These are phyloP conservation scores for Nidularia sp. DNA, from an alignment of 768 basidiomycete species.

Conservation along the genomic window DNA sequence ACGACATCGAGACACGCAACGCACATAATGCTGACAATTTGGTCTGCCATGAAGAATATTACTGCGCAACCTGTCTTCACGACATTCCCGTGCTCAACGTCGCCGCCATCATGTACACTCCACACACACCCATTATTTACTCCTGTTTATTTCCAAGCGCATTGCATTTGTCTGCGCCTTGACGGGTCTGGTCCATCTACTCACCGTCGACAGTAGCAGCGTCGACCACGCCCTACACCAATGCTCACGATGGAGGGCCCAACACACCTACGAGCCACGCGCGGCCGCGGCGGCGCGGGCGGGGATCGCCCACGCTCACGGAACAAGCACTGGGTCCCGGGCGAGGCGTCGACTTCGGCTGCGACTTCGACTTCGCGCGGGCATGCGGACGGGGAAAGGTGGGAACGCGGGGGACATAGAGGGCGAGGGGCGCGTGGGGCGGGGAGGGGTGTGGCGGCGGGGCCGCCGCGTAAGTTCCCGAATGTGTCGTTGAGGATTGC, in stretches of 20 bases:
- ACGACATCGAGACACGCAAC: slow-evolving; percentile 28
- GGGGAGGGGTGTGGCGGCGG: slow-evolving; percentile 31
- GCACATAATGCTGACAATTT: slow-evolving; percentile 21
- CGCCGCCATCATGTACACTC: too few species aligned
- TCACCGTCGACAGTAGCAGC: slow-evolving; percentile 2
- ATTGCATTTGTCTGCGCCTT: too few species aligned
- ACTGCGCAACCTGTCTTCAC: too few species aligned
- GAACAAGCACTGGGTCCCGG: slow-evolving; percentile 63
- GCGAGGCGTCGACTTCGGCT: slow-evolving; percentile 30
- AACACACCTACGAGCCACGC: slow-evolving; percentile 12
- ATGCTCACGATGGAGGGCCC: slow-evolving; percentile 16
- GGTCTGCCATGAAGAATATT: too few species aligned
- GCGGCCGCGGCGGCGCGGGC: slow-evolving; percentile 15
- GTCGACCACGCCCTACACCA: not conserved
- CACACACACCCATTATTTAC: too few species aligned
- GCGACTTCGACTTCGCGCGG: slow-evolving; percentile 31
- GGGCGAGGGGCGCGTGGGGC: slow-evolving; percentile 50
- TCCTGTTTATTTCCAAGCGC: too few species aligned
- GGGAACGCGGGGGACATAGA: slow-evolving; percentile 61
- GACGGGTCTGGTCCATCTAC: too few species aligned
- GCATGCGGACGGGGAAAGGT: slow-evolving; percentile 44
- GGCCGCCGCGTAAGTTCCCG: slow-evolving; percentile 26
- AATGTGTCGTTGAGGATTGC: slow-evolving; percentile 36
- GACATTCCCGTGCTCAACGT: too few species aligned
- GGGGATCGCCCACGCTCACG: slow-evolving; percentile 29